A percentile compares a stretch with the other conserved stretches of the same genome.
These are phyloP conservation scores for Cryptosporidium bovis DNA, from an alignment of 169 alveolate species.

Conservation along the genomic window DNA sequence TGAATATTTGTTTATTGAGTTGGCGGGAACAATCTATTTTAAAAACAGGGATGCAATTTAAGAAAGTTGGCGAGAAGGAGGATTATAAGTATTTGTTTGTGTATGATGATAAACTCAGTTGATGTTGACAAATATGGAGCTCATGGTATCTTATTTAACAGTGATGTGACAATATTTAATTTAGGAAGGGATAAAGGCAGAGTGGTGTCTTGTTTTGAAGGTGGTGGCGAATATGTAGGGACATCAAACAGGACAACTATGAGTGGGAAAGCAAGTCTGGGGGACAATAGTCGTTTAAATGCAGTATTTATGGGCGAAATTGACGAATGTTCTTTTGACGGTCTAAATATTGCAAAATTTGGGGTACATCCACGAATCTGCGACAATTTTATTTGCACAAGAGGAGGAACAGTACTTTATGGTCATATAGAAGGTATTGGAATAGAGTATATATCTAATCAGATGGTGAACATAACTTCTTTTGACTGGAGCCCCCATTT, in stretches of 20 bases:
- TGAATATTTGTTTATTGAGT: no score
- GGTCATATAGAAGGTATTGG: constrained; percentile 7
- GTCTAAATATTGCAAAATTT: constrained; percentile 32
- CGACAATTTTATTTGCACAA: constrained; percentile 9
- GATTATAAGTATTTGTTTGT: no score
- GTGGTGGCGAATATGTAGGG: background rate
- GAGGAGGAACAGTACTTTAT: constrained; percentile 14
- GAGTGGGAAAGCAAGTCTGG: background rate
- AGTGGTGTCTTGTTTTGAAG: background rate
- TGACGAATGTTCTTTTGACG: background rate
- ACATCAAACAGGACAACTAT: background rate
- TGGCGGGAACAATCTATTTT: no score
- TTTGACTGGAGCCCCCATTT: constrained; percentile 72
- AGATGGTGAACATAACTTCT: constrained; percentile 36
- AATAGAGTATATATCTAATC: constrained; percentile 39
- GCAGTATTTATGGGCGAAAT: constrained; percentile 21
- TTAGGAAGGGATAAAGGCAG: background rate
- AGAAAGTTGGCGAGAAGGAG: no score
- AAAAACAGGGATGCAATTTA: no score
- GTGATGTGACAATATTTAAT: constrained; percentile 11
- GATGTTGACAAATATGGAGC: constrained; percentile 39
- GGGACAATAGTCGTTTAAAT: background rate
- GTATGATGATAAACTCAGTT: constrained; percentile 19
- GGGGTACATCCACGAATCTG: constrained; percentile 36
- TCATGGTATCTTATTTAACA: constrained; percentile 19